A percentile compares a stretch with the other conserved stretches of the same genome.
Conservation (phyloP, 2,329 filamentous ascomycete genomes). For the Coniochaeta hoffmannii region DNA sequence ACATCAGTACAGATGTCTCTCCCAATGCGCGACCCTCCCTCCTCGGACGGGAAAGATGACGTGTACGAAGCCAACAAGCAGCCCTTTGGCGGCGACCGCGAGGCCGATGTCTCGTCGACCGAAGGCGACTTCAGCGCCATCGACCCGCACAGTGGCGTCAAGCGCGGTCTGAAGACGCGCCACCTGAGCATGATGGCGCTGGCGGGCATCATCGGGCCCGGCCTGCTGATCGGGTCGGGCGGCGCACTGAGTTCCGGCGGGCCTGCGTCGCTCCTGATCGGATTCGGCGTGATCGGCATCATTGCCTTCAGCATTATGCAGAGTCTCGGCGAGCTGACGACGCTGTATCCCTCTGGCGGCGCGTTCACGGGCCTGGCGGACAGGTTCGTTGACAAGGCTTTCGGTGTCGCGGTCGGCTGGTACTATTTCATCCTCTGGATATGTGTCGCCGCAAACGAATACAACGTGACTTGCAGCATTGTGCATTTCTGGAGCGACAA, state of each 20-base stretch:
- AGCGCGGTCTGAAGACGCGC: slow-evolving; percentile 60
- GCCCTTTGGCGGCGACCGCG: slow-evolving; percentile 4
- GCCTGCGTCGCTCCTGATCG: slow-evolving; percentile 64
- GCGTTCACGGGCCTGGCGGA: slow-evolving; percentile 65
- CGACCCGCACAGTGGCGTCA: slow-evolving; percentile 58
- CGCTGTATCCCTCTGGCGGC: slow-evolving; percentile 63
- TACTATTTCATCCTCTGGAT: slow-evolving; percentile 65
- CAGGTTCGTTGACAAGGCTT: slow-evolving; percentile 63
- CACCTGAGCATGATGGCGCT: slow-evolving; percentile 61
- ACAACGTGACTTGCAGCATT: slow-evolving; percentile 61
- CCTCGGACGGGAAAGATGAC: neutral
- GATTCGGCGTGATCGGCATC: slow-evolving; percentile 64
- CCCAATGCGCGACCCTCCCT: neutral
- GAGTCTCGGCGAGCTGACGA: slow-evolving; percentile 67
- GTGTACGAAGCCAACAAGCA: neutral
- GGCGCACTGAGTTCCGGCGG: slow-evolving; percentile 62
- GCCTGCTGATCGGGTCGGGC: slow-evolving; percentile 64
- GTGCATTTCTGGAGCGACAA: slow-evolving; percentile 57
- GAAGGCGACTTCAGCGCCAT: slow-evolving; percentile 37
- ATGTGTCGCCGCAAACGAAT: slow-evolving; percentile 61
- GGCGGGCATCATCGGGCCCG: slow-evolving; percentile 59
- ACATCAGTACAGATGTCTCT: neutral
- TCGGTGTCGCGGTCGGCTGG: slow-evolving; percentile 63
- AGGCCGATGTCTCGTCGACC: slow-evolving; percentile 37
- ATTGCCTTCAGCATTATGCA: slow-evolving; percentile 65